These are phyloP conservation scores for Malus hybrid DNA, from an alignment of 331 rosid species.

Conservation along the genomic window DNA sequence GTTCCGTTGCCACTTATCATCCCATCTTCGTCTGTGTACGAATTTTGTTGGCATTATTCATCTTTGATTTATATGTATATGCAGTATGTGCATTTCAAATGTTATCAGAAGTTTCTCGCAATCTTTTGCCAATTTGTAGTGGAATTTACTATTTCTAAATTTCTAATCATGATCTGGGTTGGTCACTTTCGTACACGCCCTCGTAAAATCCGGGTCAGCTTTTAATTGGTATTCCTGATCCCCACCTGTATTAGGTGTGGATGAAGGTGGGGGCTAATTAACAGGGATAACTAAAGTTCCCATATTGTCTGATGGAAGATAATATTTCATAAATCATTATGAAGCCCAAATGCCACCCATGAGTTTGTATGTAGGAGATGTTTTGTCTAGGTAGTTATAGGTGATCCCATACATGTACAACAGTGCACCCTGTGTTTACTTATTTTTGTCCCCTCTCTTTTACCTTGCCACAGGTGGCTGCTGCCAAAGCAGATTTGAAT, in stretches of 20 bases:
- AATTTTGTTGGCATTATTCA: neutral
- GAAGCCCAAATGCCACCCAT: neutral
- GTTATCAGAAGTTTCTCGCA: neutral
- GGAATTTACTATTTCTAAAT: neutral
- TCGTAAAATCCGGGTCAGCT: neutral
- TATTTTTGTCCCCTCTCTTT: constrained; percentile 15
- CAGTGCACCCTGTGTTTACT: neutral
- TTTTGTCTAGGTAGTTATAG: neutral
- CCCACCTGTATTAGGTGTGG: neutral
- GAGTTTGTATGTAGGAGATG: neutral
- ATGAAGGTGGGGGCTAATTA: neutral
- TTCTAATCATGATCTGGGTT: neutral
- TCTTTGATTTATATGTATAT: neutral
- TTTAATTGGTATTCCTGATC: neutral
- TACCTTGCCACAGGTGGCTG: constrained; percentile 57
- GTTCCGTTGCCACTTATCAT: neutral
- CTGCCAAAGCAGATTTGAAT: constrained; percentile 93
- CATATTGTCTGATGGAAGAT: neutral
- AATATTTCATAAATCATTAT: neutral
- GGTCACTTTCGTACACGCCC: neutral
- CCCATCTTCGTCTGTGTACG: neutral
- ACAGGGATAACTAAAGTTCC: neutral
- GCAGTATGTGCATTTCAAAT: neutral
- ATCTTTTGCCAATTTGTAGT: neutral
- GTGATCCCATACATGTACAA: neutral